Percentiles rank a stretch among this genome's conserved stretches.
Conservation (phyloP, 2,329 filamentous ascomycete genomes). For the Arthrinium puccinioides region DNA sequence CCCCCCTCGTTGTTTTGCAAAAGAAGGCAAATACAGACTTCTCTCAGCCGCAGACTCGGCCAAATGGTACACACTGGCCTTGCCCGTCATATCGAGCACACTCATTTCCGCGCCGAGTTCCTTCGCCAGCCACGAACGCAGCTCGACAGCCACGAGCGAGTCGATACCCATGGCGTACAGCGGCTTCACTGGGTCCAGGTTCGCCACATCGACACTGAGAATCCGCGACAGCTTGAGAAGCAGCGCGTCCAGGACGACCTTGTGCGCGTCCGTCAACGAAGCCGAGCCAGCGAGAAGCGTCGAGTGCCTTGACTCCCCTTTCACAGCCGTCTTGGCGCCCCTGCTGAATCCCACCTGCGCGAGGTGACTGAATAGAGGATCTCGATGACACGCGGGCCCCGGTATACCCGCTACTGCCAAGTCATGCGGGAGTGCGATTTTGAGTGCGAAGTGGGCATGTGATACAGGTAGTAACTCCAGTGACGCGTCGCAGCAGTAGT, state of each 20-base stretch:
- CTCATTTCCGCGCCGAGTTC: conserved; percentile 16
- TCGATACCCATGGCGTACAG: conserved; percentile 17
- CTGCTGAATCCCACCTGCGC: conserved; percentile 5
- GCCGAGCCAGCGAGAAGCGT: conserved; percentile 12
- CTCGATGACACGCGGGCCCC: conserved; percentile 12
- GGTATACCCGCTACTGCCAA: conserved; percentile 13
- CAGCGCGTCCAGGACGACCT: conserved; percentile 16
- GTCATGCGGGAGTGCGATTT: conserved; percentile 15
- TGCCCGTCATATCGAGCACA: conserved; percentile 17
- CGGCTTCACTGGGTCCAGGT: conserved; percentile 13
- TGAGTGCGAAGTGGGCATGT: conserved; percentile 15
- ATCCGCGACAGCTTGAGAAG: conserved; percentile 16
- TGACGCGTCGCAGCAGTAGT: conserved; percentile 11
- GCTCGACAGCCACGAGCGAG: conserved; percentile 17
- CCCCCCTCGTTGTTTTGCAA: neutral
- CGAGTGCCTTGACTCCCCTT: conserved; percentile 8
- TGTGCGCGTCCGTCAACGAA: conserved; percentile 13
- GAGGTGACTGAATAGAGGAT: conserved; percentile 17
- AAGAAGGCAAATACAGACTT: conserved; percentile 13
- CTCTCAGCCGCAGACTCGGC: conserved; percentile 14
- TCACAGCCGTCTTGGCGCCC: neutral
- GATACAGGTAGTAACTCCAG: neutral
- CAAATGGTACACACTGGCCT: conserved; percentile 15
- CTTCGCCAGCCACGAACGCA: conserved; percentile 16
- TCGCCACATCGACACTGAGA: conserved; percentile 13